These are phyloP conservation scores for Schrenkiella parvula DNA, from an alignment of 345 rosid genomes.

Conservation along the genomic window DNA sequence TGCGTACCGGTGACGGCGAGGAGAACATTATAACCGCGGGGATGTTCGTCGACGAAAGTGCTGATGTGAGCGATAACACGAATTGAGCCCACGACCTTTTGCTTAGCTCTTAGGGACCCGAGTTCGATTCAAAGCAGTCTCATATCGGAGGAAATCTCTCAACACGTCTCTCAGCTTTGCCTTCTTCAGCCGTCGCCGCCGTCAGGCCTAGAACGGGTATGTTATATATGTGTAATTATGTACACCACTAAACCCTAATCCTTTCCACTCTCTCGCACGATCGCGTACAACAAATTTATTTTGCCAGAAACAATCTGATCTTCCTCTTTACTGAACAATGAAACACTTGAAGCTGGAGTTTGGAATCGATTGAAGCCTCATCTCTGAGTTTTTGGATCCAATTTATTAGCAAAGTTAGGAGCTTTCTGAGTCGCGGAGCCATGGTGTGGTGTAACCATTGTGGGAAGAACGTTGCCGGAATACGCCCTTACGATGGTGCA, in stretches of 20 bases:
- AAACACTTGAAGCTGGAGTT: not conserved
- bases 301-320: not conserved
- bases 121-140: not conserved
- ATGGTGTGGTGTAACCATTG: slow-evolving; percentile 38
- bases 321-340: not conserved
- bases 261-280: slow-evolving; percentile 1
- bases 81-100: not conserved
- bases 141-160: slow-evolving; percentile 2
- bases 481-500: slow-evolving; percentile 29
- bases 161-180: slow-evolving; percentile 1
- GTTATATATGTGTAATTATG: not conserved
- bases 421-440: not conserved
- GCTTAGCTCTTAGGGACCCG: not conserved
- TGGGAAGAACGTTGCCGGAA: slow-evolving; percentile 17
- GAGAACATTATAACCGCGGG: too few relatives aligned
- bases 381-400: not conserved
- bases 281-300: not conserved
- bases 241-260: slow-evolving; percentile 5
- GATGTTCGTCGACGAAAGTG: too few relatives aligned
- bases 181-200: not conserved
- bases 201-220: not conserved
- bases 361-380: not conserved
- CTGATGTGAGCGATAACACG: too few relatives aligned
- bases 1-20: too few relatives aligned
- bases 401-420: not conserved